Evolutionary conservation across 306 rosid species (phyloP).

Genomic region (Hippophae gyantsensis): DNA sequence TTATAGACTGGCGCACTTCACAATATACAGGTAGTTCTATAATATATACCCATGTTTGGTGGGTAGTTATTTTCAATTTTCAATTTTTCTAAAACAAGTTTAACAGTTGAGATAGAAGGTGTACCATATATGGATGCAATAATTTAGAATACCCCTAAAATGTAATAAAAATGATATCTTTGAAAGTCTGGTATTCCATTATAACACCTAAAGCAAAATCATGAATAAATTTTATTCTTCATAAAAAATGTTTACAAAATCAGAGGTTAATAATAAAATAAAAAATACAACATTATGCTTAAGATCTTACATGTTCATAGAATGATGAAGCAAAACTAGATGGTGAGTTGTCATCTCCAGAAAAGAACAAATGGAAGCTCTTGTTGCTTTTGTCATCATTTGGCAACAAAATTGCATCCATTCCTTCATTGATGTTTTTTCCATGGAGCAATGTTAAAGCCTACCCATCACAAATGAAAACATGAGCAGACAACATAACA

Average conservation of each 20-base stretch:
- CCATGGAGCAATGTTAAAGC: slow-evolving; percentile 25
- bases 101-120: too few species aligned
- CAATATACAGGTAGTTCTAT: too few species aligned
- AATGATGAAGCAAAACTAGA: slow-evolving; percentile 35
- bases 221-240: not conserved
- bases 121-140: too few species aligned
- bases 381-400: slow-evolving; percentile 43
- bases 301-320: slow-evolving; percentile 54
- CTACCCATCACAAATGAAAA: slow-evolving; percentile 31
- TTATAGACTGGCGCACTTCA: too few species aligned
- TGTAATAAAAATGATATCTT: not conserved
- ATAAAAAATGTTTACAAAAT: not conserved
- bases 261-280: not conserved
- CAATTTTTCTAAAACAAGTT: too few species aligned
- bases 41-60: too few species aligned
- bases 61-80: too few species aligned
- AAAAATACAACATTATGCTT: not conserved
- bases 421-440: slow-evolving; percentile 11
- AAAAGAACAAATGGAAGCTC: slow-evolving; percentile 50
- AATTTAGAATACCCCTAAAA: not conserved
- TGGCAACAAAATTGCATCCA: slow-evolving; percentile 28
- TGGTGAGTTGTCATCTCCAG: slow-evolving; percentile 51
- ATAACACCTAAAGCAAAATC: not conserved
- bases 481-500: slow-evolving; percentile 3
- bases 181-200: not conserved